Evolutionary conservation across 257 asterid genomes (phyloP), one percentile per base, ranked within the genome.

Genomic region (Thymus quinquecostatus): DNA sequence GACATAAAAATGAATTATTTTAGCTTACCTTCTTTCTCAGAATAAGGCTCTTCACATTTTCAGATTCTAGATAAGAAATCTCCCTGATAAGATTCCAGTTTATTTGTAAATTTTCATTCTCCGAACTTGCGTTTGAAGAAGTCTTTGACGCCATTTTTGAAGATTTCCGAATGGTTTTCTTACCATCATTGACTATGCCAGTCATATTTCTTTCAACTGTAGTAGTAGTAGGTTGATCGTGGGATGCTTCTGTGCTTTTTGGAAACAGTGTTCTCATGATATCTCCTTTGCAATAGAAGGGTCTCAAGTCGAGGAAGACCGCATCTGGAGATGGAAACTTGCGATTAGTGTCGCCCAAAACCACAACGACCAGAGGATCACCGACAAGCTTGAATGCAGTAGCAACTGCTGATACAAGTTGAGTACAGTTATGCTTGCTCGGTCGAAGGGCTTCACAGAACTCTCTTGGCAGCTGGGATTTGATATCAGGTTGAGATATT

Each of bases 301-400:
- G 59, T 30, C 77, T 40, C 77, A 80, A 61, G 64, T 79, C 81
- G 10, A 90, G 67, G 28, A 60, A 70, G 73, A 82, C 45, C 13
- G 86, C 86, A 66, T 77, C 79, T 2, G 91, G 79, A 60, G 72
- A 69, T 6, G 8, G 12, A 51, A 64, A 33, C 2, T 44, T 13
- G 29, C 12, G 47, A 5, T 33, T 5, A 40, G 49, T 38, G 34
- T 71, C 76, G 13, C 70, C 47, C 55, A 64, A 8, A 56, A 56
- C 70, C 5, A 86, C 82, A 62, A 81, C 61, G 36, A 87, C 79
- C 34, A 84, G 40, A 40, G 90, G 94, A 75, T 85, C 84, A 28
- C 78, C 82, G 6, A 81, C 54, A 33, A 34, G 60, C 65, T 74
- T 70, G 68, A 86, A 81, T 2, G 90, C 96, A 64, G 58, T 68